Conservation (phyloP, 2,329 filamentous ascomycete genomes). For the Pseudogymnoascus sp. region DNA sequence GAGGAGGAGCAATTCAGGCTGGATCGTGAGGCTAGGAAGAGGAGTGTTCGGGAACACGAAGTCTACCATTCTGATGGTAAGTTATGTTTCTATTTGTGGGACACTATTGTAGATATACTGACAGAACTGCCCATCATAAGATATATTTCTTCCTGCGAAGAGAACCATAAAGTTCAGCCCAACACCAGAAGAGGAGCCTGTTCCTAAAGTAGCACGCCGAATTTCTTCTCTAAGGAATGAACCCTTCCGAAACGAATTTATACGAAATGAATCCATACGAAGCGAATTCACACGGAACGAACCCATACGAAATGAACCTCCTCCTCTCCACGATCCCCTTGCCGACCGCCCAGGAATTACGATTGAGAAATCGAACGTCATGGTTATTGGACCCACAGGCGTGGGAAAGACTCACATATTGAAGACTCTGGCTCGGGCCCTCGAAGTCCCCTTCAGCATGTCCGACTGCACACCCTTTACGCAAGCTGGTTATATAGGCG, state of each 20-base stretch:
- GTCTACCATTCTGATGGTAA: neutral
- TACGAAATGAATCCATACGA: neutral
- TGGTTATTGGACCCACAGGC: conserved; percentile 85
- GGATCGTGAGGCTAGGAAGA: conserved; percentile 54
- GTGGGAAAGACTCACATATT: conserved; percentile 96
- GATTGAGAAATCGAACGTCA: conserved; percentile 91
- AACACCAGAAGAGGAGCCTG: neutral
- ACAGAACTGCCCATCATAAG: neutral
- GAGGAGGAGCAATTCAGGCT: conserved; percentile 64
- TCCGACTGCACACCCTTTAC: conserved; percentile 95
- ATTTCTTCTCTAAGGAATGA: neutral
- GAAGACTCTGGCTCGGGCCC: conserved; percentile 77
- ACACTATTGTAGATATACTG: neutral
- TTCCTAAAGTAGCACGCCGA: neutral
- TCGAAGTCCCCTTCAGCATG: conserved; percentile 94
- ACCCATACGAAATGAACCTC: neutral
- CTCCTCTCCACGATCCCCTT: conserved; percentile 5
- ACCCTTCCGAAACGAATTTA: neutral
- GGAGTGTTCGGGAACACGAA: conserved; percentile 19
- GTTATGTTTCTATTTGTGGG: neutral
- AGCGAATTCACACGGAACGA: neutral
- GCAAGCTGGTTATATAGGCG: conserved; percentile 94
- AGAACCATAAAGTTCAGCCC: neutral
- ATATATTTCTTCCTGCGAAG: neutral
- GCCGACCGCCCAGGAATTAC: conserved; percentile 19